A percentile compares a stretch with the other conserved stretches of the same genome.
phyloP scores from a whole-genome alignment of 495 filamentous ascomycete genomes.

The Daldinia loculata region DNA sequence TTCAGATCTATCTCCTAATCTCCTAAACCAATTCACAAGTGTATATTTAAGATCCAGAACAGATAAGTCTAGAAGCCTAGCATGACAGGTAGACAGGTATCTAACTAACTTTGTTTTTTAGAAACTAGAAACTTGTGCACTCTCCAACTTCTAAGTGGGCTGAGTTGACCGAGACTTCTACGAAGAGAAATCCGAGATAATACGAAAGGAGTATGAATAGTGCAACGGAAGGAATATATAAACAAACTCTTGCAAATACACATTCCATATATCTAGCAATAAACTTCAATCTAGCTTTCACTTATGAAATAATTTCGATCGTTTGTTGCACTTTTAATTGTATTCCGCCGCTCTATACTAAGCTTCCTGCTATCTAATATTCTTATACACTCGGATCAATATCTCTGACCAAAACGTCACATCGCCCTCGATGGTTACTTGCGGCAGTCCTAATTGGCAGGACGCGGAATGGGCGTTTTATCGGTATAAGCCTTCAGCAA shows the following conservation, averaged over 20 bases:
- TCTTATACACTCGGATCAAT: background rate
- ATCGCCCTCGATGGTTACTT: background rate
- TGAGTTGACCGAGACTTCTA: background rate
- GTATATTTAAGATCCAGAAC: background rate
- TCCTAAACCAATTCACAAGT: background rate
- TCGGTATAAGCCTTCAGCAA: background rate
- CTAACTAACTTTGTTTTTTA: background rate
- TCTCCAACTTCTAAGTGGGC: no score
- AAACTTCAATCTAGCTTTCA: background rate
- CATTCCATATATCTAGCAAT: background rate
- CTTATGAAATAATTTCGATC: background rate
- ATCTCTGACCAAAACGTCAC: background rate
- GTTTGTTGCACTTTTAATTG: background rate
- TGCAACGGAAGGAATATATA: background rate
- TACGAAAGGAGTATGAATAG: background rate
- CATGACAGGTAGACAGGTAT: background rate
- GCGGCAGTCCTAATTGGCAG: background rate
- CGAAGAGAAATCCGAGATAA: background rate
- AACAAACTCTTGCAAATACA: background rate
- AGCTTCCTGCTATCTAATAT: background rate
- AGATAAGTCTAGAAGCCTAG: background rate
- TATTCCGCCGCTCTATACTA: background rate
- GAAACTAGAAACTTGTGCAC: no score
- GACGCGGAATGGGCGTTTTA: background rate
- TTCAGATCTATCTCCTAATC: background rate